These are phyloP conservation scores for Dimargaris cristalligena DNA, from an alignment of 192 early-diverging fungal species.

Conservation along the genomic window DNA sequence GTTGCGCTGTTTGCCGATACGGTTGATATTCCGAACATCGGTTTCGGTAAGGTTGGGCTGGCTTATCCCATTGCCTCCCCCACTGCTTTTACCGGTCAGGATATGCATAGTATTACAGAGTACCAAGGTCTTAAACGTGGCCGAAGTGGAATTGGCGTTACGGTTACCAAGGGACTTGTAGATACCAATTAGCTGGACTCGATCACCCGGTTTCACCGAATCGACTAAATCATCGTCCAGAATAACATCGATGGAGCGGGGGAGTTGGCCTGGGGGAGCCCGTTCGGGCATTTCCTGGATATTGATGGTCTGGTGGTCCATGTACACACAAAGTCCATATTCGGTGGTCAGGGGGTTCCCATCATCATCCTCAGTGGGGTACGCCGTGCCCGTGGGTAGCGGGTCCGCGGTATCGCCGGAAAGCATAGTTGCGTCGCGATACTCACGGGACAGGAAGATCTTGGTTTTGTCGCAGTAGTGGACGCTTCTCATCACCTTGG, in stretches of 20 bases:
- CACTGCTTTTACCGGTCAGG: constrained; percentile 49
- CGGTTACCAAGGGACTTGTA: constrained; percentile 75
- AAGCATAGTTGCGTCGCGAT: constrained; percentile 74
- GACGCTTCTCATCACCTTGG: constrained; percentile 79
- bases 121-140: constrained; percentile 83
- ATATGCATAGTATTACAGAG: constrained; percentile 70
- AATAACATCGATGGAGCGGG: constrained; percentile 83
- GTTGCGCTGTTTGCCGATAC: constrained; percentile 47
- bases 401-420: constrained; percentile 10
- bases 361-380: constrained; percentile 89
- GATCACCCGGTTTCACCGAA: constrained; percentile 87
- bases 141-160: constrained; percentile 53
- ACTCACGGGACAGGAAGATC: constrained; percentile 65
- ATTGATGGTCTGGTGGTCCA: constrained; percentile 82
- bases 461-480: constrained; percentile 83
- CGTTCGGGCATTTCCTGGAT: constrained; percentile 99
- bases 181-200: constrained; percentile 83
- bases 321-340: constrained; percentile 76
- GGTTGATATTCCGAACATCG: constrained; percentile 76
- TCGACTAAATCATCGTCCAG: constrained; percentile 95
- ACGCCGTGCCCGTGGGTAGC: constrained; percentile 57
- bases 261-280: constrained; percentile 83
- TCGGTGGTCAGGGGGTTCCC: constrained; percentile 86
- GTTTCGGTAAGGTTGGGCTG: constrained; percentile 55
- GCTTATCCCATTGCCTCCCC: constrained; percentile 30